Conservation (phyloP, 1,139 yeast species). For the Sugiyamaella sp. region DNA sequence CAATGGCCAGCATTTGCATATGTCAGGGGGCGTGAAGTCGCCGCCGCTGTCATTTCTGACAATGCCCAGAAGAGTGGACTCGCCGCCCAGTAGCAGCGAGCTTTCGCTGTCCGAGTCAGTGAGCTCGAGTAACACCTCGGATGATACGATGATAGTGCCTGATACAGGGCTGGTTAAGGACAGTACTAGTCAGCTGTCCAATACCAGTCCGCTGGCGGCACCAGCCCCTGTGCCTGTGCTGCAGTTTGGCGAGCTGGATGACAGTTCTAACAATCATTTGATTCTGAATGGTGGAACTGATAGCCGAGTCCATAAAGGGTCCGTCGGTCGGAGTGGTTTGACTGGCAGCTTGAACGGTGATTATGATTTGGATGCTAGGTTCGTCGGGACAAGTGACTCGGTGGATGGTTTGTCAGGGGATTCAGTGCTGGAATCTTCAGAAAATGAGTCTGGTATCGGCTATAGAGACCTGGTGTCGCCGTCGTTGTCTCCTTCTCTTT, state of each 20-base stretch:
- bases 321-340: no score
- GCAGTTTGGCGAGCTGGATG: not conserved
- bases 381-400: no score
- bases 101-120: constrained; percentile 30
- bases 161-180: constrained; percentile 2
- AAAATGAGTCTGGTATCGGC: no score
- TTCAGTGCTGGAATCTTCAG: no score
- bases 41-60: constrained; percentile 8
- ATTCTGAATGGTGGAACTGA: no score
- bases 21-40: constrained; percentile 1
- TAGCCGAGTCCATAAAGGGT: no score
- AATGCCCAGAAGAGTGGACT: constrained; percentile 23
- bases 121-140: constrained; percentile 26
- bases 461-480: no score
- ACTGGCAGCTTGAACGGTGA: no score
- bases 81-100: constrained; percentile 29
- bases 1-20: constrained; percentile 9
- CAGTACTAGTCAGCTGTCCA: not conserved
- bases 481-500: constrained; percentile 6
- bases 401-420: no score
- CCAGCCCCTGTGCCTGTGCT: not conserved
- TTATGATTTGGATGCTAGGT: no score
- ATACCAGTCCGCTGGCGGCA: not conserved
- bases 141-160: constrained; percentile 20
- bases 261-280: no score